These are phyloP conservation scores for Leptographium galeiforme DNA, from an alignment of 2,329 filamentous ascomycete genomes.

Conservation along the genomic window DNA sequence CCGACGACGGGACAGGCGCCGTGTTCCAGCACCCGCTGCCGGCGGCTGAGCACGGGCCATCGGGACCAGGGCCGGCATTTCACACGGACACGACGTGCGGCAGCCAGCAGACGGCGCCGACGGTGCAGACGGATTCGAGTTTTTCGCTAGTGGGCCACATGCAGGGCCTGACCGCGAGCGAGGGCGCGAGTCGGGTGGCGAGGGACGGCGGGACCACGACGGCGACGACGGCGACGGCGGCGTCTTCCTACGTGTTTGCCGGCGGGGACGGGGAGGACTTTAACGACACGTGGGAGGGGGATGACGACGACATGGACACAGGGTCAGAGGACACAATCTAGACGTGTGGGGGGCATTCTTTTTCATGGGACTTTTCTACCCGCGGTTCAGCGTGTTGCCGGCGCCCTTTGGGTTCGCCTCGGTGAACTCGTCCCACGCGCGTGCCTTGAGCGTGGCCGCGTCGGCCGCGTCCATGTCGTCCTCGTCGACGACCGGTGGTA, in stretches of 20 bases:
- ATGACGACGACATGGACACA: slow-evolving; percentile 7
- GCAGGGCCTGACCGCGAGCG: not conserved
- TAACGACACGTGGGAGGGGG: slow-evolving; percentile 10
- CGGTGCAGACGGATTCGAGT: not conserved
- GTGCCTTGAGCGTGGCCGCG: slow-evolving; percentile 80
- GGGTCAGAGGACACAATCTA: slow-evolving; percentile 7
- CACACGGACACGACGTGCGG: slow-evolving; percentile 22
- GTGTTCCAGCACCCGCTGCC: slow-evolving; percentile 31
- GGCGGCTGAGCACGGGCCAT: slow-evolving; percentile 28
- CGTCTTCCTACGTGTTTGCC: not conserved
- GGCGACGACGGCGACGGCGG: not conserved
- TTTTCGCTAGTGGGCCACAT: not conserved
- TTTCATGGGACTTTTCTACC: slow-evolving; percentile 16
- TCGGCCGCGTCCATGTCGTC: slow-evolving; percentile 83
- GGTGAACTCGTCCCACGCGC: slow-evolving; percentile 88
- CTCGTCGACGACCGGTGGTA: slow-evolving; percentile 65
- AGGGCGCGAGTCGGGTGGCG: not conserved
- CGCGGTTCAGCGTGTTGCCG: slow-evolving; percentile 74
- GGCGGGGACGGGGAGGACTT: not conserved
- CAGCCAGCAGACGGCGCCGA: slow-evolving; percentile 2
- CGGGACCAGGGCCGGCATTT: slow-evolving; percentile 31
- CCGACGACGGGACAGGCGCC: slow-evolving; percentile 36
- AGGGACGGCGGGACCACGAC: not conserved
- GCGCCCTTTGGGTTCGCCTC: slow-evolving; percentile 79
- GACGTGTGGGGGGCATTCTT: not conserved